These are phyloP conservation scores for Penstemon davidsonii DNA, from an alignment of 257 asterid genomes.

Conservation along the genomic window DNA sequence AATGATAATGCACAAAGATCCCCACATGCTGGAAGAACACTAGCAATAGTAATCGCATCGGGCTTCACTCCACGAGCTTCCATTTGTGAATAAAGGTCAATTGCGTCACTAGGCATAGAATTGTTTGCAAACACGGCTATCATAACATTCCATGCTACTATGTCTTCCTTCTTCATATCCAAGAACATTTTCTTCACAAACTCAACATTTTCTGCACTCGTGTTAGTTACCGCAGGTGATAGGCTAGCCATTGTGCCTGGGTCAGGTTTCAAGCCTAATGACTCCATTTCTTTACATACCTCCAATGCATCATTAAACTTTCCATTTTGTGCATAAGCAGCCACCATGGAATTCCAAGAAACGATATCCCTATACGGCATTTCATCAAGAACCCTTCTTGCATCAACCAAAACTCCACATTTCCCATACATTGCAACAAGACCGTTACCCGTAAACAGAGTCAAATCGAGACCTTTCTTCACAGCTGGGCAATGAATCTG, in stretches of 20 bases:
- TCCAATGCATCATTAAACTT: conserved; percentile 67
- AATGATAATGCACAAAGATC: conserved; percentile 68
- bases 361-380: conserved; percentile 66
- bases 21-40: conserved; percentile 93
- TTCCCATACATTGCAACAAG: conserved; percentile 87
- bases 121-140: conserved; percentile 63
- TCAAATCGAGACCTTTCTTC: conserved; percentile 60
- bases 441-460: conserved; percentile 73
- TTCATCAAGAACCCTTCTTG: conserved; percentile 59
- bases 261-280: conserved; percentile 52
- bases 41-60: conserved; percentile 65
- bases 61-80: conserved; percentile 54
- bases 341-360: conserved; percentile 89
- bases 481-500: conserved; percentile 65
- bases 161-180: conserved; percentile 47
- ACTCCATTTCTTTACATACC: conserved; percentile 72
- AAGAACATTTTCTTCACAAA: conserved; percentile 63
- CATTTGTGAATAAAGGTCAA: conserved; percentile 61
- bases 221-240: conserved; percentile 69
- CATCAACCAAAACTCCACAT: conserved; percentile 62
- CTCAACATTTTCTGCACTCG: conserved; percentile 56
- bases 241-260: conserved; percentile 95
- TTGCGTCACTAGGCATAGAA: conserved; percentile 70
- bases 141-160: conserved; percentile 93
- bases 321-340: conserved; percentile 67